Percentiles rank a stretch among this genome's conserved stretches.
These are phyloP conservation scores for Phaffomyces opuntiae DNA, from an alignment of 805 yeast genomes.

Conservation along the genomic window DNA sequence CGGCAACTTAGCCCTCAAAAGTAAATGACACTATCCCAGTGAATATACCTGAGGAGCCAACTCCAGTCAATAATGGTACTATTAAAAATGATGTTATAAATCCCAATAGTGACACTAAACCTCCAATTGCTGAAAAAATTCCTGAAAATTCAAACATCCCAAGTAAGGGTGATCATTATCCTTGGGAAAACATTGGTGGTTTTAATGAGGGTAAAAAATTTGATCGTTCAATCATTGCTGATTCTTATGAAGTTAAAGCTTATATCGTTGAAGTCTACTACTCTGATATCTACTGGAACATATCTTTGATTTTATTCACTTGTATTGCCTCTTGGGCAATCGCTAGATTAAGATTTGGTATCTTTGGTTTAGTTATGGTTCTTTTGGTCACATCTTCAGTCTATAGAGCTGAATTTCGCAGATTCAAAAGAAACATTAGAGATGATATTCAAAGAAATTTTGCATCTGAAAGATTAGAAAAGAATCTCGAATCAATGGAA, in stretches of 20 bases:
- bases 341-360: slow-evolving; percentile 57
- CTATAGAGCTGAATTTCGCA: slow-evolving; percentile 64
- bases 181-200: slow-evolving; percentile 31
- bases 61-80: no score
- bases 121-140: neutral
- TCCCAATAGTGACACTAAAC: neutral
- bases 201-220: slow-evolving; percentile 21
- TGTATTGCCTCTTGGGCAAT: slow-evolving; percentile 66
- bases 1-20: neutral
- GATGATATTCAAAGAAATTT: slow-evolving; percentile 68
- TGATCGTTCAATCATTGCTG: slow-evolving; percentile 17
- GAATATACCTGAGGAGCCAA: neutral
- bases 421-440: slow-evolving; percentile 66
- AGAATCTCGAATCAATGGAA: slow-evolving; percentile 64
- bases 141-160: neutral
- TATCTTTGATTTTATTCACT: slow-evolving; percentile 56
- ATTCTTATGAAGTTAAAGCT: slow-evolving; percentile 38
- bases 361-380: slow-evolving; percentile 55
- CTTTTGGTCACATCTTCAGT: slow-evolving; percentile 57
- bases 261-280: slow-evolving; percentile 64
- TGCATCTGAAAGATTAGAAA: slow-evolving; percentile 57
- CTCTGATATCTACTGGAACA: slow-evolving; percentile 69
- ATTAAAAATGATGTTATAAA: neutral
- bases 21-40: neutral
- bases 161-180: slow-evolving; percentile 15